phyloP scores from a whole-genome alignment of 1,284 basidiomycete species.

The Cerioporus squamosus region DNA sequence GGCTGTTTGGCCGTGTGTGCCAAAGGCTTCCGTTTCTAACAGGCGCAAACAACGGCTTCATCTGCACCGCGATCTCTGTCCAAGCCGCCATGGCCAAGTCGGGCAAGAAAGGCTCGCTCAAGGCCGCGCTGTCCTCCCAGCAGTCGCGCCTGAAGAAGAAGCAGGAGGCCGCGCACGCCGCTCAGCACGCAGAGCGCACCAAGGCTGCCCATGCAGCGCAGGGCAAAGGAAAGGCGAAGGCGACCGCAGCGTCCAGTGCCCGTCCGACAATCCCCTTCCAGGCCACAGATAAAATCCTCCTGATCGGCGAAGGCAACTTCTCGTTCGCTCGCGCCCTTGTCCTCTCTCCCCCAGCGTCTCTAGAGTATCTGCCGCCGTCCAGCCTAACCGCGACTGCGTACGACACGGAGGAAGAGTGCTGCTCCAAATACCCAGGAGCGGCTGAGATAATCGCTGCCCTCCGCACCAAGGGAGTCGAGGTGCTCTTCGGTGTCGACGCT shows the following conservation, averaged over 20 bases:
- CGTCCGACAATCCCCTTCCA: slow-evolving; percentile 73
- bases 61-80: slow-evolving; percentile 4
- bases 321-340: slow-evolving; percentile 87
- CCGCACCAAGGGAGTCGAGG: slow-evolving; percentile 63
- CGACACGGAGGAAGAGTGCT: slow-evolving; percentile 81
- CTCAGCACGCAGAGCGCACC: slow-evolving; percentile 52
- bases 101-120: slow-evolving; percentile 58
- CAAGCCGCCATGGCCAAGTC: slow-evolving; percentile 43
- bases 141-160: slow-evolving; percentile 69
- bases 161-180: slow-evolving; percentile 50
- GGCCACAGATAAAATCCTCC: slow-evolving; percentile 78
- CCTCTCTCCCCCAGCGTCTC: slow-evolving; percentile 48
- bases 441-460: slow-evolving; percentile 62
- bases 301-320: slow-evolving; percentile 97
- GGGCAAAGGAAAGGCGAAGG: slow-evolving; percentile 35
- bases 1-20: slow-evolving; percentile 26
- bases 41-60: slow-evolving; percentile 30
- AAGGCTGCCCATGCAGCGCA: slow-evolving; percentile 37
- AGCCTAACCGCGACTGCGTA: slow-evolving; percentile 89
- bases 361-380: slow-evolving; percentile 61
- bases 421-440: slow-evolving; percentile 86
- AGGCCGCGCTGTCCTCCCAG: slow-evolving; percentile 67
- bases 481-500: slow-evolving; percentile 88
- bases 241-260: slow-evolving; percentile 20
- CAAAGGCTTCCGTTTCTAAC: slow-evolving; percentile 42